Conservation (phyloP, 805 yeast species). For the Kuraishia cidri region DNA sequence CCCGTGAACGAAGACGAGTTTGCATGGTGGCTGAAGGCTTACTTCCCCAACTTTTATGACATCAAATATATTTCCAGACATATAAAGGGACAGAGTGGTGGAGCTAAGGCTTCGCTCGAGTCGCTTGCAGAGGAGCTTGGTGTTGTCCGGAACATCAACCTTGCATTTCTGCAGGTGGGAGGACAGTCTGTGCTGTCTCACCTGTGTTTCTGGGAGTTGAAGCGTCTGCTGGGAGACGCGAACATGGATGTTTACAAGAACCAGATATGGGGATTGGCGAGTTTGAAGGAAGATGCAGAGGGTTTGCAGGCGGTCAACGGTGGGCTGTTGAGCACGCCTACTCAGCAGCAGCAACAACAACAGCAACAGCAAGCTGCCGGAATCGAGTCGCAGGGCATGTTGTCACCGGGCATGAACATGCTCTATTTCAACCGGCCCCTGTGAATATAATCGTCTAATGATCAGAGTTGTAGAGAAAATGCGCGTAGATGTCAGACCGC, state of each 20-base stretch:
- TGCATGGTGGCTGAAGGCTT: slow-evolving; percentile 56
- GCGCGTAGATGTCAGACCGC: too few relatives aligned
- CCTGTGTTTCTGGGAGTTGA: slow-evolving; percentile 55
- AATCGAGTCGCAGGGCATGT: too few relatives aligned
- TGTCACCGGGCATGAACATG: too few relatives aligned
- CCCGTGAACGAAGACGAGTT: slow-evolving; percentile 80
- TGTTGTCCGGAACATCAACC: slow-evolving; percentile 47
- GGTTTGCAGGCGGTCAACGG: background rate
- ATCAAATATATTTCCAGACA: slow-evolving; percentile 44
- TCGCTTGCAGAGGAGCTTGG: slow-evolving; percentile 63
- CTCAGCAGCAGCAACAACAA: slow-evolving; percentile 6
- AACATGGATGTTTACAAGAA: slow-evolving; percentile 13
- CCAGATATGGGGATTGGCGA: slow-evolving; percentile 20
- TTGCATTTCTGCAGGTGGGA: slow-evolving; percentile 44
- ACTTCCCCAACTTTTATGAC: slow-evolving; percentile 80
- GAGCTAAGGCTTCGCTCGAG: slow-evolving; percentile 42
- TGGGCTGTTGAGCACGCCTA: slow-evolving; percentile 3
- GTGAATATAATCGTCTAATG: too few relatives aligned
- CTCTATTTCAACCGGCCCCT: too few relatives aligned
- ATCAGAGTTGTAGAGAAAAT: too few relatives aligned
- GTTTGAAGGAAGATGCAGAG: slow-evolving; percentile 3
- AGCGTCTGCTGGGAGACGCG: slow-evolving; percentile 12
- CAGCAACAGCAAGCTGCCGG: too few relatives aligned
- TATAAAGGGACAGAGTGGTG: slow-evolving; percentile 11
- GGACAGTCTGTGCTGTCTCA: slow-evolving; percentile 56